Evolutionary conservation across 768 basidiomycete species (phyloP), one percentile per base, ranked within the genome.

Genomic region (Rhodotorula toruloides): DNA sequence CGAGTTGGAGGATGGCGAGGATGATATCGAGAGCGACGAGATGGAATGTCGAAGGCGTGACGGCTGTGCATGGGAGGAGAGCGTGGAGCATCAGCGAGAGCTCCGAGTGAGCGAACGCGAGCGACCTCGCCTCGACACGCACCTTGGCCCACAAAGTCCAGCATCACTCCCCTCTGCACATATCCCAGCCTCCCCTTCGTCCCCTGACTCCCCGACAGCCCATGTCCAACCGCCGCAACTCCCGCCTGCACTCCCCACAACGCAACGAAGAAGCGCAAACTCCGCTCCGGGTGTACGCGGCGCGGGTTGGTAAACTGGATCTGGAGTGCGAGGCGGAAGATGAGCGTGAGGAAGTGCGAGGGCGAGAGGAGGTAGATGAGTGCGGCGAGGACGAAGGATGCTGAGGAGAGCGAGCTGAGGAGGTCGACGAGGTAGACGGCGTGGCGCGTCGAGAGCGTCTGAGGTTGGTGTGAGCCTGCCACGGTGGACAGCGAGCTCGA

Each of bases 101-200:
- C n/a, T 12, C 42, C 21, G 42, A 46, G 54, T 22, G n/a, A 49
- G n/a, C 31, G 16, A 31, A 54, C 14, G 4, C 12, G 46, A 47
- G 9, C 13, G 46, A 47, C 5, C n/a, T n/a, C 16, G 27, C 12
- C 5, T 4, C 16, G 46, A 16, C 17, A 10, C 63, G 32, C 43
- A 65, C 63, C 32, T 25, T 58, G 60, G 4, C 65, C 65, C 42
- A 67, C 43, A 27, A 53, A 67, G 40, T 67, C 65, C 34, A 67
- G 36, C n/a, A 67, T 4, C 16, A 62, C 4, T 0, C 65, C 65
- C 0, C 50, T 31, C 31, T 67, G 65, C 21, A 29, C 12, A 49
- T 60, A 61, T 2, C 54, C 61, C 34, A 16, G 47, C 31, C 4
- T 8, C 2, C 60, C 60, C 42, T 67, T 67, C 3, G 65, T 67